Conservation (phyloP, 345 rosid genomes). For the Geranium rotundifolium region DNA sequence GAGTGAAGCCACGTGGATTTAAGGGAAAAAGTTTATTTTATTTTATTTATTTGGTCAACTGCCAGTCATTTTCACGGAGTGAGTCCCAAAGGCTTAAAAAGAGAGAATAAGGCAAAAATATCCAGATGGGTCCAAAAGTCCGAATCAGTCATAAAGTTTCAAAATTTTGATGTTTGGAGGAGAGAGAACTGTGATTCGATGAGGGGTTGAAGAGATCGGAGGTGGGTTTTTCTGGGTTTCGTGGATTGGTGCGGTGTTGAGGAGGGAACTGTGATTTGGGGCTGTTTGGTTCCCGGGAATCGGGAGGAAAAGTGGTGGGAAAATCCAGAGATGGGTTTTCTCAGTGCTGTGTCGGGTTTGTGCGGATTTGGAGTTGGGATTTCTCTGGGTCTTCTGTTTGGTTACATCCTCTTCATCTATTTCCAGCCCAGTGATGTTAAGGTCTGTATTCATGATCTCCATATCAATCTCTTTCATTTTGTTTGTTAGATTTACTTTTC, state of each 20-base stretch:
- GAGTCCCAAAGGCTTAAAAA: not conserved
- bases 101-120: no score
- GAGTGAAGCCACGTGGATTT: not conserved
- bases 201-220: not conserved
- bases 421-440: conserved; percentile 54
- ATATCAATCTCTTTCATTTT: not conserved
- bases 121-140: not conserved
- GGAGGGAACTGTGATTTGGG: not conserved
- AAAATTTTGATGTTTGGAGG: no score
- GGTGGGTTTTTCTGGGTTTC: not conserved
- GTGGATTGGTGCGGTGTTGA: not conserved
- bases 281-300: not conserved
- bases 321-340: conserved; percentile 44
- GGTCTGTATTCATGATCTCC: not conserved
- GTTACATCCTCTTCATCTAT: conserved; percentile 71
- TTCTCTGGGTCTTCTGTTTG: conserved; percentile 60
- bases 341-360: conserved; percentile 60
- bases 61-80: not conserved
- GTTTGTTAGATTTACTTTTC: not conserved
- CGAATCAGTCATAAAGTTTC: not conserved
- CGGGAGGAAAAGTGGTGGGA: not conserved
- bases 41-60: not conserved
- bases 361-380: conserved; percentile 86
- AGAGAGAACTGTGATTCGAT: not conserved
- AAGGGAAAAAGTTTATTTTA: no score